Evolutionary conservation across 179 eudicot genomes (phyloP).

Genomic region (Drosera spatulata): DNA sequence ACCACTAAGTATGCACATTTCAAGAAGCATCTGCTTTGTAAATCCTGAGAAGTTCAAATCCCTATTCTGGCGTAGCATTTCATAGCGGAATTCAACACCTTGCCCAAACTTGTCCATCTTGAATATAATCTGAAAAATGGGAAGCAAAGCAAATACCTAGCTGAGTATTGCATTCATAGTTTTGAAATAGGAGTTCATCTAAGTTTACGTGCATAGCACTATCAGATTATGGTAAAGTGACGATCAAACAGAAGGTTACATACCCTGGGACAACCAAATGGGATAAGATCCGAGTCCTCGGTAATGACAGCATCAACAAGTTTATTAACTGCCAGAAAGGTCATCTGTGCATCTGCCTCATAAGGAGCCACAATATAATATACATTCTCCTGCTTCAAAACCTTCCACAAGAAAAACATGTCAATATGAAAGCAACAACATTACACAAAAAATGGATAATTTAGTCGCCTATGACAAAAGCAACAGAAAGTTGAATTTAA

Average conservation of each 20-base stretch:
- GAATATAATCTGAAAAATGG: conserved; percentile 63
- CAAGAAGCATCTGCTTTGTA: conserved; percentile 81
- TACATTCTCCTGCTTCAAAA: conserved; percentile 65
- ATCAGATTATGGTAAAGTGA: background rate
- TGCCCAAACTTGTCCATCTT: conserved; percentile 99
- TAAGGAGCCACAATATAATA: conserved; percentile 86
- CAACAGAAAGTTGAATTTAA: too few relatives aligned
- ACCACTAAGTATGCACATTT: conserved; percentile 92
- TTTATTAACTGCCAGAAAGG: conserved; percentile 69
- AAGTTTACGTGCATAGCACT: too few relatives aligned
- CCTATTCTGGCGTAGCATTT: conserved; percentile 59
- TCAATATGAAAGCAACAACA: too few relatives aligned
- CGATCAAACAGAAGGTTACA: conserved; percentile 16
- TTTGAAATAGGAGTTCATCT: too few relatives aligned
- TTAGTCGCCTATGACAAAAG: too few relatives aligned
- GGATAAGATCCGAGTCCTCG: conserved; percentile 92
- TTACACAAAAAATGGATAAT: too few relatives aligned
- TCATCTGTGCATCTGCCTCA: conserved; percentile 99
- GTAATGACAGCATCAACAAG: conserved; percentile 92
- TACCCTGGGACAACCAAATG: conserved; percentile 97
- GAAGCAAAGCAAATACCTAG: conserved; percentile 4
- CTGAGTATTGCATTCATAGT: background rate
- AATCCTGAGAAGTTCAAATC: conserved; percentile 67
- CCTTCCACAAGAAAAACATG: conserved; percentile 29
- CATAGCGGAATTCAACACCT: conserved; percentile 68